Base-by-base conservation (phyloP, 441 rosid genomes). In the Eugenia klotzschiana region DNA sequence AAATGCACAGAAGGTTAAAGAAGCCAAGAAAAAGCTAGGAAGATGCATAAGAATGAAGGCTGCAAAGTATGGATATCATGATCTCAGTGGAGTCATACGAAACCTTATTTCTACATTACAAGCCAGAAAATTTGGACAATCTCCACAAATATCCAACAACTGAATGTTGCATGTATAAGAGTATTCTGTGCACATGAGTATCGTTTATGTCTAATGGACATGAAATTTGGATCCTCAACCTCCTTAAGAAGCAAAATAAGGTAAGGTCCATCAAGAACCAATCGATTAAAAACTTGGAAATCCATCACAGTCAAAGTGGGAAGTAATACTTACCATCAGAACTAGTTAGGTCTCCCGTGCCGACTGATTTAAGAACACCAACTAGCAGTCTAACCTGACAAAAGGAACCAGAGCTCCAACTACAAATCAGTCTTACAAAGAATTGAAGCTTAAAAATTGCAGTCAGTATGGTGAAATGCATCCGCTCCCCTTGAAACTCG, bases 351-450 rank as follows among this genome's bases (percentile, higher is more conserved):
- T 96, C 93, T 84, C 98, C 96, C 3, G 94, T 92, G 86, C 99
- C 98, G 10, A 90, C 98, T 50, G 92, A 90, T 90, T 96, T 96
- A 58, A 96, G 91, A 84, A 87, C 93, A 56, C 98, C 99, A 69
- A 96, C 98, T 77, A 95, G 92, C 87, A 95, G 88, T 82, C 99
- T 90, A 82, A 96, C 98, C 99, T 96, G 93, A 53, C 73, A 83
- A 72, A 89, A 82, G 23, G 58, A 77, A 43, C 49, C 77, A 69
- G 25, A 37, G 25, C 77, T 69, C 37, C 46, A 10, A 37, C 77
- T 37, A 49, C 79, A 80, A 73, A 14, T 43, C 56, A 86, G 12
- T 37, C 77, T 69, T 69, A 40, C 77, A 33, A 69, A 69, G 25
- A 33, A 69, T 69, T 33, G 37, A 33, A 69, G 46, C 46, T 69